phyloP scores from a whole-genome alignment of 1,139 yeast species.

The Petasospora rhodanensis region DNA sequence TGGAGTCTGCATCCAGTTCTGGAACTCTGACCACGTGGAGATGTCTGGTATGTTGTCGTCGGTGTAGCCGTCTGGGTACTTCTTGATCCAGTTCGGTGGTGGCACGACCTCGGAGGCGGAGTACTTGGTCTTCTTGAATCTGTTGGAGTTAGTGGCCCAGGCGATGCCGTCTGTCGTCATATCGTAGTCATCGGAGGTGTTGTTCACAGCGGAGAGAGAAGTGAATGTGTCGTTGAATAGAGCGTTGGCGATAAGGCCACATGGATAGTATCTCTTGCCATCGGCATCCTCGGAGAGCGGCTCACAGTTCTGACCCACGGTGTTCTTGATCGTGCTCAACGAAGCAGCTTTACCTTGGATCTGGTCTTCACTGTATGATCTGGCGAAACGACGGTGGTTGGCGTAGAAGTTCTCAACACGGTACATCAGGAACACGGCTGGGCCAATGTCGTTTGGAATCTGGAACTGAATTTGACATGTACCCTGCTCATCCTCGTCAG shows the following conservation, averaged over 20 bases:
- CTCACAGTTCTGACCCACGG: conserved; percentile 80
- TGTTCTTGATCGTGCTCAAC: conserved; percentile 49
- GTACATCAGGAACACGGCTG: conserved; percentile 78
- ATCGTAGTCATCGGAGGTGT: conserved; percentile 44
- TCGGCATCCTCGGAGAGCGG: conserved; percentile 58
- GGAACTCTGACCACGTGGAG: conserved; percentile 74
- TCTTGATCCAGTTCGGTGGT: conserved; percentile 90
- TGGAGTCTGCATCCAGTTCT: conserved; percentile 97
- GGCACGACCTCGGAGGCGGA: conserved; percentile 73
- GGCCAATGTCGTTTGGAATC: conserved; percentile 68
- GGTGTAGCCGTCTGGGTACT: conserved; percentile 86
- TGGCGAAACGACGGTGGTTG: conserved; percentile 90
- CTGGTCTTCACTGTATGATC: conserved; percentile 88
- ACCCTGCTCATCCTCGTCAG: conserved; percentile 34
- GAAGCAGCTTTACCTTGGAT: conserved; percentile 70
- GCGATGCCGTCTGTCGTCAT: conserved; percentile 75
- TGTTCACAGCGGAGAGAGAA: conserved; percentile 46
- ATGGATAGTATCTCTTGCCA: conserved; percentile 73
- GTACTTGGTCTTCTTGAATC: conserved; percentile 79
- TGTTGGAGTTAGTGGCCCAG: conserved; percentile 75
- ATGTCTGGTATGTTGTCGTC: conserved; percentile 81
- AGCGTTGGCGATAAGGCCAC: conserved; percentile 94
- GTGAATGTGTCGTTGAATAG: conserved; percentile 81
- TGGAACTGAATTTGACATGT: conserved; percentile 78
- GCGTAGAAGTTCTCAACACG: conserved; percentile 80